A percentile compares a stretch with the other conserved stretches of the same genome.
These are phyloP conservation scores for Tuber calosporum DNA, from an alignment of 495 filamentous ascomycete species.

Conservation along the genomic window DNA sequence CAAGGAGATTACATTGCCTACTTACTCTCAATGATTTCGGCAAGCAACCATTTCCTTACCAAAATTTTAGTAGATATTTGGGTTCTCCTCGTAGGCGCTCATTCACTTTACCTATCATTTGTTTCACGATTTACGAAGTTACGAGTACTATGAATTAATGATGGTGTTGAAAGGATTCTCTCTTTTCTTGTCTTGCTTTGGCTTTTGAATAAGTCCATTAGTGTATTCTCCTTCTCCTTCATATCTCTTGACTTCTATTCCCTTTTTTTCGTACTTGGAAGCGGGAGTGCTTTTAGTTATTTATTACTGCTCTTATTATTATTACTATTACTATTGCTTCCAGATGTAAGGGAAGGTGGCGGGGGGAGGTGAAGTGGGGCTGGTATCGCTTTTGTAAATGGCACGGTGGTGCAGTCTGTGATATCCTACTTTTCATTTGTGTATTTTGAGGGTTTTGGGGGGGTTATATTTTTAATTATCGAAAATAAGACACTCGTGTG, in stretches of 20 bases:
- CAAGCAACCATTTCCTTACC: background rate
- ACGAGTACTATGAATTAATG: background rate
- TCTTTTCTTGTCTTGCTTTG: background rate
- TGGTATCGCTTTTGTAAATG: background rate
- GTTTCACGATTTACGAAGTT: background rate
- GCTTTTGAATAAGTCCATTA: background rate
- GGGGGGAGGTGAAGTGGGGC: background rate
- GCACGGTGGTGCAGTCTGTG: background rate
- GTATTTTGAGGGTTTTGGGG: background rate
- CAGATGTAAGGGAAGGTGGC: background rate
- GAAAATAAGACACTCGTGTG: background rate
- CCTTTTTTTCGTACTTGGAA: background rate
- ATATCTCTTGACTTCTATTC: background rate
- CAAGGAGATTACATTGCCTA: slow-evolving; percentile 27
- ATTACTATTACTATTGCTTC: background rate
- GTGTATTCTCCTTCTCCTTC: background rate
- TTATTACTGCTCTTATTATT: background rate
- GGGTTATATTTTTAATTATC: background rate
- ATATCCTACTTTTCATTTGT: slow-evolving; percentile 2
- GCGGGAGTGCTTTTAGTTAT: background rate
- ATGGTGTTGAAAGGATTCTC: background rate
- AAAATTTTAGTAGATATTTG: slow-evolving; percentile 4
- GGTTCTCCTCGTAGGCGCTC: background rate
- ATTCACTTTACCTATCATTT: background rate
- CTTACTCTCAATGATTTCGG: background rate